These are phyloP conservation scores for Neopestalotiopsis clavispora DNA, from an alignment of 2,329 filamentous ascomycete species.

Conservation along the genomic window DNA sequence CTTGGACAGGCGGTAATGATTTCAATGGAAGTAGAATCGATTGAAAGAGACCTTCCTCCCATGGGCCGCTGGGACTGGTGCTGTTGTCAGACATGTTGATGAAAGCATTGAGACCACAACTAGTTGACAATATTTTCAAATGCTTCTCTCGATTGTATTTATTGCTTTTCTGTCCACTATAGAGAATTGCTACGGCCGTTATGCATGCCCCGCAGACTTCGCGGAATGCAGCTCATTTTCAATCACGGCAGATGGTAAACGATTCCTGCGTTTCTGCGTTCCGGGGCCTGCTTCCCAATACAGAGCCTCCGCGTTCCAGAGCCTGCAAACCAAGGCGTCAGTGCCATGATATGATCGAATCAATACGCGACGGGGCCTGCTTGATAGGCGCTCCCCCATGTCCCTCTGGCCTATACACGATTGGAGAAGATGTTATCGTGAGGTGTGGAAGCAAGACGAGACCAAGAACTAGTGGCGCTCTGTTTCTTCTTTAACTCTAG, in stretches of 20 bases:
- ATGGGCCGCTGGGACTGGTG: neutral
- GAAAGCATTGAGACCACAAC: neutral
- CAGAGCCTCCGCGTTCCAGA: neutral
- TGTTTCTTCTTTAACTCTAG: neutral
- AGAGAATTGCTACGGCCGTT: neutral
- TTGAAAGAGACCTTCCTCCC: neutral
- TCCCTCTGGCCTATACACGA: neutral
- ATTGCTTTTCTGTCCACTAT: neutral
- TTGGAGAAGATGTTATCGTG: neutral
- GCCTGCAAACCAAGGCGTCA: neutral
- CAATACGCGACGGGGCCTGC: no score
- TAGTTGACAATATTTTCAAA: no score
- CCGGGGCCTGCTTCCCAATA: neutral
- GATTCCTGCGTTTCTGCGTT: neutral
- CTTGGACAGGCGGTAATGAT: neutral
- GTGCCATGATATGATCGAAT: neutral
- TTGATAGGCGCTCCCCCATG: neutral
- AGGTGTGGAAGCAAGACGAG: neutral
- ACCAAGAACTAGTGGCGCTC: neutral
- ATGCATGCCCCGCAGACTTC: neutral
- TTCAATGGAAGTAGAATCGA: neutral
- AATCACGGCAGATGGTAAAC: neutral
- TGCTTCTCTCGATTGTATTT: no score
- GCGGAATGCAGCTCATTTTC: neutral
- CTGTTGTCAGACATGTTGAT: neutral